Percentiles rank a stretch among this genome's conserved stretches.
These are phyloP conservation scores for Cercis canadensis DNA, from an alignment of 306 rosid genomes.

Conservation along the genomic window DNA sequence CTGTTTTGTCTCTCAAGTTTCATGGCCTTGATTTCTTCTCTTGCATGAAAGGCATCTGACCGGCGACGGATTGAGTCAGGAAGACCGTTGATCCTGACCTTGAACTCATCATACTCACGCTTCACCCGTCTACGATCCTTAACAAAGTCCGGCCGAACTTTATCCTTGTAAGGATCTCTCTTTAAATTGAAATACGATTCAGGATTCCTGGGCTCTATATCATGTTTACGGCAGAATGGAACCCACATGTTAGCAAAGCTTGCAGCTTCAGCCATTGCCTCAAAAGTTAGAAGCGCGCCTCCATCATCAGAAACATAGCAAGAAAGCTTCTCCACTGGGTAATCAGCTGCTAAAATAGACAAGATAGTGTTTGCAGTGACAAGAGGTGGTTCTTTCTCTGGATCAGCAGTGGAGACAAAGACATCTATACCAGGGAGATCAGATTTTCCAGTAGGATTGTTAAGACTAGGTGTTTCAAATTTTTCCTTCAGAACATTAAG, in stretches of 20 bases:
- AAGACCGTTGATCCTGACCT: conserved; percentile 87
- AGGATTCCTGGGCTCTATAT: conserved; percentile 95
- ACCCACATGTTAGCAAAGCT: conserved; percentile 93
- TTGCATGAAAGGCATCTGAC: conserved; percentile 93
- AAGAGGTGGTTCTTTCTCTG: conserved; percentile 97
- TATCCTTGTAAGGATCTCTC: conserved; percentile 93
- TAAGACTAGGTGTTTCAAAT: conserved; percentile 71
- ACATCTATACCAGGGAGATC: conserved; percentile 95
- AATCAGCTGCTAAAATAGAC: conserved; percentile 89
- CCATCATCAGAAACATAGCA: conserved; percentile 99
- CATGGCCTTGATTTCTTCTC: conserved; percentile 97
- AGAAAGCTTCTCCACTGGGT: conserved; percentile 96
- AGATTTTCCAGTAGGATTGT: conserved; percentile 89
- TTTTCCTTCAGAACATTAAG: conserved; percentile 89
- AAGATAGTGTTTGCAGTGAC: conserved; percentile 94
- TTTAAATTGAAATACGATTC: conserved; percentile 88
- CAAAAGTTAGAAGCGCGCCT: conserved; percentile 95
- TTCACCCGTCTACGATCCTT: conserved; percentile 91
- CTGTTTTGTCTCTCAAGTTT: conserved; percentile 79
- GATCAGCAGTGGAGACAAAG: conserved; percentile 97
- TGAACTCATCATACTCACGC: conserved; percentile 98
- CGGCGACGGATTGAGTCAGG: conserved; percentile 96
- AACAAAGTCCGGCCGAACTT: conserved; percentile 85
- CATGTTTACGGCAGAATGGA: conserved; percentile 94
- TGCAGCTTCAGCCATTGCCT: conserved; percentile 99